Evolutionary conservation across 2,329 filamentous ascomycete species (phyloP), one percentile per base, ranked within the genome.

Genomic region (Epichloe elymi): DNA sequence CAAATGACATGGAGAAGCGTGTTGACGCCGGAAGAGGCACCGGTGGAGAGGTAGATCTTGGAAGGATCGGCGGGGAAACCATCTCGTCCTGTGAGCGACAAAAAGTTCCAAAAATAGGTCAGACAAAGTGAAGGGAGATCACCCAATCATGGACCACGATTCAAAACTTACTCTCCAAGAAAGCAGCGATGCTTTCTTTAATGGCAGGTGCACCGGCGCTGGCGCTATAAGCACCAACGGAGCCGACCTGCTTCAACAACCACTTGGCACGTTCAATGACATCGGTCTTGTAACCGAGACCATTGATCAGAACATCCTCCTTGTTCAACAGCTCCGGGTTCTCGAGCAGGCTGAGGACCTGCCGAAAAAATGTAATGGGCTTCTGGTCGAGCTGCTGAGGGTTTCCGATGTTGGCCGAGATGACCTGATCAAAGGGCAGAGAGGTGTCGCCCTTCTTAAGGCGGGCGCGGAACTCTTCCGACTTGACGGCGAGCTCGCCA

Each of bases 301-400:
- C 68, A 51, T 82, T 79, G 63, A 83, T 71, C 56, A 97, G 73
- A n/a, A 85, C 83, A 57, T 91, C 80, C 66, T 88, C 82, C 60
- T 94, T 83, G 63, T 95, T 78, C 54, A 98, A 76, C 36, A 98
- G 75, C 52, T 75, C 67, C 1, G 93, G 93, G 74, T 97, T 90
- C 75, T 98, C 93, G 53, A 97, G 71, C 55, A 98, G 69, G 70
- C 88, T 95, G 62, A 93, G 79, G 30, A 98, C 93, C 73, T 98
- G 91, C 60, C 93, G 84, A 81, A 98, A 96, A 77, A 96, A 98
- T 59, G 93, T 98, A 63, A 98, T 91, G 63, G 93, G 93, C 76
- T 97, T 94, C 78, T 98, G 93, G 72, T 96, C 93, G 56, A 98
- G 82, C 72, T 98, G 93, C 71, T 98, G 93, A 4, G 93, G 93